Base-by-base conservation (phyloP, 495 filamentous ascomycete species). In the Apiosordaria backusii region DNA sequence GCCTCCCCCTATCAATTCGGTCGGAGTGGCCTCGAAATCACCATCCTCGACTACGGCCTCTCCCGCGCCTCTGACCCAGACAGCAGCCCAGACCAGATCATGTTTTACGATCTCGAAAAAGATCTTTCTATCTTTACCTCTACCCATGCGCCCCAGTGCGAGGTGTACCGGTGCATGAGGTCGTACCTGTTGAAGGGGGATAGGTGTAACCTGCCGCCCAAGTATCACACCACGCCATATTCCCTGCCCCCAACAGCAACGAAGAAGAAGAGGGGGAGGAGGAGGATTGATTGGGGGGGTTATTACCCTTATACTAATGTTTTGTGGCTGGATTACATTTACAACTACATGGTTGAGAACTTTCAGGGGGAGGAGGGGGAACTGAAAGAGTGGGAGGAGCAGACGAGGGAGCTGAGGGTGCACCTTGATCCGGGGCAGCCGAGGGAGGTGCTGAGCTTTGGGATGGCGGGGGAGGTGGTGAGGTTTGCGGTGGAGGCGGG, bases 41-140 rank as follows among this genome's bases (percentile, higher is more conserved):
- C 92, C 0, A 85, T 97, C 26, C 91, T 97, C 66, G 93, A 97
- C 75, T 97, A 96, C 74, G 93, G 92, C 1, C 85, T 96, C 50
- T 96, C 91, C 0, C 87, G 93, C 19, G 90, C 85, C 24, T 74
- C 77, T 4, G 60, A 74, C 57, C 71, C 72, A 22, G 65, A 62
- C 1, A 58, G 55, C 1, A 58, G 55, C 4, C n/a, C 15, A n/a
- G 26, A 40, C 15, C 29, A 29, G 9, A 7, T 29, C 18, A 16
- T 83, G 1, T 80, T 77, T 22, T 82, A 80, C 63, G 81, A 86
- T 66, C 75, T 87, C 2, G 84, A 86, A 63, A 73, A 76, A 29
- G 84, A 87, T 65, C 76, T 82, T 16, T 65, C 66, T 52, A 70
- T 86, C n/a, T 87, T 87, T 73, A 78, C 78, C 3, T 78, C 74